A percentile compares a stretch with the other conserved stretches of the same genome.
Conservation (phyloP, 73 alveolate genomes). For the Paramecium sexaurelia region DNA sequence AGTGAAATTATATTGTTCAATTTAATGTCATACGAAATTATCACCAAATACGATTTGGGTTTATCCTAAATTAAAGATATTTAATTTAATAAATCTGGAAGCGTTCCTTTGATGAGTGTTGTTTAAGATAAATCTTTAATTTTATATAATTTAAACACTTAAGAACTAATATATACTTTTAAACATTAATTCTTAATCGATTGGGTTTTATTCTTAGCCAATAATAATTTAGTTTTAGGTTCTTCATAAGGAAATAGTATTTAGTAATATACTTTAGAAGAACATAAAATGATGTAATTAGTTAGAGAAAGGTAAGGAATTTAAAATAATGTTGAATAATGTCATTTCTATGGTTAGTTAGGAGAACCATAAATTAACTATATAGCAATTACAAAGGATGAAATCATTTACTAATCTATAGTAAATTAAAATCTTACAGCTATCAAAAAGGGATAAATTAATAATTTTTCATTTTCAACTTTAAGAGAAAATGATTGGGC, state of each 20-base stretch:
- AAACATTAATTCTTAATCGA: not conserved
- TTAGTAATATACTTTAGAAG: slow-evolving; percentile 1
- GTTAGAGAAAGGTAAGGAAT: slow-evolving; percentile 1
- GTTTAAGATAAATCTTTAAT: not conserved
- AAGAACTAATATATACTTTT: slow-evolving; percentile 22
- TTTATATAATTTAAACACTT: slow-evolving; percentile 14
- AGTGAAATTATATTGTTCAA: not conserved
- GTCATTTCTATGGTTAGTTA: not conserved
- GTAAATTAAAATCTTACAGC: not conserved
- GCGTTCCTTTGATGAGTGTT: not conserved
- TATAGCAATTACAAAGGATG: not conserved
- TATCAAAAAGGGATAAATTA: not conserved
- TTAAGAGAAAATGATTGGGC: slow-evolving; percentile 57
- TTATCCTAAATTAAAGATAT: not conserved
- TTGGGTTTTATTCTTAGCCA: slow-evolving; percentile 12
- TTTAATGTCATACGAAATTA: not conserved
- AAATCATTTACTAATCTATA: not conserved
- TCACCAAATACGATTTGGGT: not conserved
- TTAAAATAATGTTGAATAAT: not conserved
- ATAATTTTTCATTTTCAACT: slow-evolving; percentile 13
- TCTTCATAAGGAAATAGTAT: not conserved
- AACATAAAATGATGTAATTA: slow-evolving; percentile 26
- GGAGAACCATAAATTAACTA: slow-evolving; percentile 39
- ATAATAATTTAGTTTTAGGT: not conserved
- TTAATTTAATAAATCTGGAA: not conserved